phyloP scores from a whole-genome alignment of 352 stramenopile genomes.

The Globisporangium spiculum region DNA sequence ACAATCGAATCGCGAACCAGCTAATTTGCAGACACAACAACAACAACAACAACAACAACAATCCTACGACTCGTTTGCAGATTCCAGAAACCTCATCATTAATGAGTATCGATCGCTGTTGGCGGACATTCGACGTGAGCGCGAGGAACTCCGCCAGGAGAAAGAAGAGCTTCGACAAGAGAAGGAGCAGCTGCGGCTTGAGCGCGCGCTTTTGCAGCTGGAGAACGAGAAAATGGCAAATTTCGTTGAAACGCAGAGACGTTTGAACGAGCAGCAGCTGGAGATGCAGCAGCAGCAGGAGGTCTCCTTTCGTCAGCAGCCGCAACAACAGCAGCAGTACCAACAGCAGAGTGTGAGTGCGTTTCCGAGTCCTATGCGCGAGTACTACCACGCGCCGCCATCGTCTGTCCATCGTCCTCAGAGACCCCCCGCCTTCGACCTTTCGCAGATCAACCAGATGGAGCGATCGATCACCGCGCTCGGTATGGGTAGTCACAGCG shows the following conservation, averaged over 20 bases:
- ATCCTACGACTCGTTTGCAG: constrained; percentile 13
- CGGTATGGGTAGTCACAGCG: constrained; percentile 3
- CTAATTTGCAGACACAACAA: constrained; percentile 4
- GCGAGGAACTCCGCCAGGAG: constrained; percentile 67
- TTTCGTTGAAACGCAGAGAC: constrained; percentile 57
- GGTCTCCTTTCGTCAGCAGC: constrained; percentile 13
- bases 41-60: constrained; percentile 19
- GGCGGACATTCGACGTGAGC: constrained; percentile 65
- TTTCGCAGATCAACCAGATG: constrained; percentile 19
- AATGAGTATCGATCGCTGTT: constrained; percentile 68
- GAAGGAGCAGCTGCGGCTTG: constrained; percentile 72
- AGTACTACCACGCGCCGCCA: background rate
- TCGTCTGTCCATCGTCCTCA: constrained; percentile 8
- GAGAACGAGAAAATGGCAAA: constrained; percentile 75
- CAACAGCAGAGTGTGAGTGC: background rate
- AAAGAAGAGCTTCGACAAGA: constrained; percentile 63
- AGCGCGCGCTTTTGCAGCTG: constrained; percentile 59
- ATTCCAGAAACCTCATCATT: constrained; percentile 28
- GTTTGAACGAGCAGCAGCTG: constrained; percentile 50
- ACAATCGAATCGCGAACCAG: constrained; percentile 17
- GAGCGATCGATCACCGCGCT: constrained; percentile 18
- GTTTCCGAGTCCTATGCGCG: background rate
- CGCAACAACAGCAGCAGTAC: constrained; percentile 19
- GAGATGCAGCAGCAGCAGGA: constrained; percentile 29
- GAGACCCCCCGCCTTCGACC: constrained; percentile 13